Evolutionary conservation across 1,139 yeast genomes (phyloP), one percentile per base, ranked within the genome.

Genomic region (Candida glucosophila): DNA sequence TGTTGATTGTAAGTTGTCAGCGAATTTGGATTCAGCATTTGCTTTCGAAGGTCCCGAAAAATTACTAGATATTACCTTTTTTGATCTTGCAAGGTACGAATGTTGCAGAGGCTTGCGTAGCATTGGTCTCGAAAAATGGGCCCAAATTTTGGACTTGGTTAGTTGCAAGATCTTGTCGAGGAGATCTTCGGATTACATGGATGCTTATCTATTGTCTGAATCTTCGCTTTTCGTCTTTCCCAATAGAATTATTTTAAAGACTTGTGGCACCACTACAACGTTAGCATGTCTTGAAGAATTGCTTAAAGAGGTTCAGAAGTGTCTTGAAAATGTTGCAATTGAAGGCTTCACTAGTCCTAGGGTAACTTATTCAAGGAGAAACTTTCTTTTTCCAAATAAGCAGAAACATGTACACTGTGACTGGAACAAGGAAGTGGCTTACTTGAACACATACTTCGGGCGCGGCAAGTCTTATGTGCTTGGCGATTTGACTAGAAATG

Each of bases 31-130:
- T 55, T 85, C 95, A 17, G 67, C 93, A 12, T 78, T 74, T 47
- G 95, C 96, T 3, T 88, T 88, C 49, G 97, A 88, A 58, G 98
- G 98, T 8, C 97, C 98, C 12, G 98, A 90, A 54, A 90, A 90
- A 55, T 65, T 90, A 31, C 62, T 90, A 26, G 96, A 90, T 49
- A 63, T 90, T 32, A 88, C 96, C 96, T 78, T 86, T 47, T 77
- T 77, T 48, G 47, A 61, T 13, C 44, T 58, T 6, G 58, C 53
- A 21, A 33, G 41, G 14, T 28, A 34, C 6, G 29, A 19, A 34
- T 30, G 24, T 22, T 28, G 19, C 29, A 29, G 25, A 32, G 77
- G 81, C 4, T 61, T 90, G 34, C 64, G 94, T 40, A 54, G 67
- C 15, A 73, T 90, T 34, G 75, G 83, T 1, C 63, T 80, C 27